Evolutionary conservation across 2,329 filamentous ascomycete species (phyloP), one percentile per base, ranked within the genome.

Genomic region (Aspergillus japonicus): DNA sequence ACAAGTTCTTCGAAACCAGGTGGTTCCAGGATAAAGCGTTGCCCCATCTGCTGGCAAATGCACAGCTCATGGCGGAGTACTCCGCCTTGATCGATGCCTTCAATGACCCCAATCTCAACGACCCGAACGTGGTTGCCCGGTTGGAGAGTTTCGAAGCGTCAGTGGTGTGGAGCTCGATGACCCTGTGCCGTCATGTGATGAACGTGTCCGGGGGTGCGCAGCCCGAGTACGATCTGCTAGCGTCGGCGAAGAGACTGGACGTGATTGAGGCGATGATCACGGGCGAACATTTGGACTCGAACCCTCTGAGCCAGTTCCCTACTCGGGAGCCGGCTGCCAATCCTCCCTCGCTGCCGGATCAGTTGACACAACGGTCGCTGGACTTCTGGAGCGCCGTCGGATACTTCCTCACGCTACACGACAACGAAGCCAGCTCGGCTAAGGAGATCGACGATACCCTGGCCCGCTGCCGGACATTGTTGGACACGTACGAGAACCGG

Each of bases 331-430:
- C 73, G 48, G 72, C 73, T n/a, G 69, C 68, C 60, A 76, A 66
- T 53, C 73, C 69, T 47, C 73, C 68, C 31, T 69, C 68, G 62
- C 63, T 77, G 23, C 77, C 79, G 47, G 83, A 85, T 63, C 80
- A 82, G 61, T 79, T 86, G 57, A 81, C 82, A 58, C 78, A 80
- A 35, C 82, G 87, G 33, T 88, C 93, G 65, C 80, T 90, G 56
- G 86, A 91, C 61, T 96, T 96, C 76, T 97, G 93, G 93, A 86
- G 88, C 70, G 83, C 85, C 26, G 81, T 96, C 16, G 92, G 87
- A 54, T 85, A 89, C 62, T 92, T 90, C 69, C 81, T 91, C 29
- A 85, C 87, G 44, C 78, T 87, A 21, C 84, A 87, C 63, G 86
- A 90, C 60, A 83, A 87, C 42, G 79, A 83, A 51, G 78, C 83